Base-by-base conservation (phyloP, 75 land plant genomes). In the Pinus albicaulis region DNA sequence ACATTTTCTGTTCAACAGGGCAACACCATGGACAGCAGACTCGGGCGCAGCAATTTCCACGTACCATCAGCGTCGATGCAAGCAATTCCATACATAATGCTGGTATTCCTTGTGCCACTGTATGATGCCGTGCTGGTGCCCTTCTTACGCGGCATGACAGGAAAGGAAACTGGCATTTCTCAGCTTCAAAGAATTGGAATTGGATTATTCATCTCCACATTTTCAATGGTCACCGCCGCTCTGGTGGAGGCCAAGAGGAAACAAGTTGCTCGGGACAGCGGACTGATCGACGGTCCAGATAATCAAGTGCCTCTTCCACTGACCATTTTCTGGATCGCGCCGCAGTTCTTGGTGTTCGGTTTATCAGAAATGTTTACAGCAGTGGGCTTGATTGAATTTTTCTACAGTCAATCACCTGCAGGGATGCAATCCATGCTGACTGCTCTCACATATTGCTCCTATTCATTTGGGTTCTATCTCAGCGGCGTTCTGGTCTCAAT, bases 341-440 rank as follows among this genome's bases (percentile, higher is more conserved):
- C 98, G 0, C 98, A 92, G 76, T 95, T 93, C 75, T 73, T 95
- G 41, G 85, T 98, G 0, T 85, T 90, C 14, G 99, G 99, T 17
- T 56, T 87, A 44, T 88, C 94, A 15, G 99, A 95, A 71, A 88
- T 91, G 84, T 91, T 98, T 64, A 91, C 96, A 1, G 88, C 90
- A 0, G 93, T 95, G 3, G 99, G 98, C 11, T 89, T 93, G 20
- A 85, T 98, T 56, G 98, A 98, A 74, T 98, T 98, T 83, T 91
- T 98, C 88, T 95, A 95, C 88, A 89, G 84, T 11, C 91, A 95
- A 71, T 77, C 92, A 1, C 74, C 88, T 2, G 86, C 82, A 38
- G 86, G 92, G 56, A 95, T 98, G 98, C 92, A 89, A 26, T 80
- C 92, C 38, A 80, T 98, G 77, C 77, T 91, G n/a, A 92, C 95